phyloP scores from a whole-genome alignment of 352 stramenopile species.

The Globisporangium middletonii region DNA sequence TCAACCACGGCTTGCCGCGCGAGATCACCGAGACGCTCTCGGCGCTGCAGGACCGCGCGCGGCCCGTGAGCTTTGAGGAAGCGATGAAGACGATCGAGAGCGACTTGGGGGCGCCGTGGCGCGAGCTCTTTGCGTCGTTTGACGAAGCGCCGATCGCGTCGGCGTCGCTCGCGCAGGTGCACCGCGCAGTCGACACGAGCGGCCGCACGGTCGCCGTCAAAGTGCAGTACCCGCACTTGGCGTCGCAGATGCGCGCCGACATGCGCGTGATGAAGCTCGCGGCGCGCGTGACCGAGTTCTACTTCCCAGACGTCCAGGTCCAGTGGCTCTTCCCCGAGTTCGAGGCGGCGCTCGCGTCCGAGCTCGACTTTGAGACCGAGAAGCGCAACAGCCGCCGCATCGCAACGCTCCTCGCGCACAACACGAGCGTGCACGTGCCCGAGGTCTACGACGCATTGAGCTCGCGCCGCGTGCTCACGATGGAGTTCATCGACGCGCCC shows the following conservation, averaged over 20 bases:
- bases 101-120: constrained; percentile 60
- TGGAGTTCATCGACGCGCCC: constrained; percentile 96
- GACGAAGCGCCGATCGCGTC: constrained; percentile 91
- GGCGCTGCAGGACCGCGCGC: constrained; percentile 90
- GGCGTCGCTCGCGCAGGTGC: constrained; percentile 95
- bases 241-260: constrained; percentile 66
- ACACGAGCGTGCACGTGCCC: constrained; percentile 71
- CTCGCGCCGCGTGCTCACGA: constrained; percentile 90
- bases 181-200: constrained; percentile 86
- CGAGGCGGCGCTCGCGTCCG: constrained; percentile 58
- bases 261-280: constrained; percentile 66
- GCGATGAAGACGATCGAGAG: constrained; percentile 42
- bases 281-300: constrained; percentile 57
- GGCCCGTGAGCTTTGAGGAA: constrained; percentile 50
- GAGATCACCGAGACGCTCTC: constrained; percentile 92
- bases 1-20: constrained; percentile 93
- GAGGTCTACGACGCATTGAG: constrained; percentile 84
- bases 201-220: constrained; percentile 94
- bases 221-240: constrained; percentile 91
- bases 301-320: constrained; percentile 90
- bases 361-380: constrained; percentile 85
- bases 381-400: constrained; percentile 77
- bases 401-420: constrained; percentile 45
- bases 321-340: constrained; percentile 97
- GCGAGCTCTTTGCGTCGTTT: constrained; percentile 89